Base-by-base conservation (phyloP, 2,329 filamentous ascomycete genomes). In the Neopestalotiopsis sp. region DNA sequence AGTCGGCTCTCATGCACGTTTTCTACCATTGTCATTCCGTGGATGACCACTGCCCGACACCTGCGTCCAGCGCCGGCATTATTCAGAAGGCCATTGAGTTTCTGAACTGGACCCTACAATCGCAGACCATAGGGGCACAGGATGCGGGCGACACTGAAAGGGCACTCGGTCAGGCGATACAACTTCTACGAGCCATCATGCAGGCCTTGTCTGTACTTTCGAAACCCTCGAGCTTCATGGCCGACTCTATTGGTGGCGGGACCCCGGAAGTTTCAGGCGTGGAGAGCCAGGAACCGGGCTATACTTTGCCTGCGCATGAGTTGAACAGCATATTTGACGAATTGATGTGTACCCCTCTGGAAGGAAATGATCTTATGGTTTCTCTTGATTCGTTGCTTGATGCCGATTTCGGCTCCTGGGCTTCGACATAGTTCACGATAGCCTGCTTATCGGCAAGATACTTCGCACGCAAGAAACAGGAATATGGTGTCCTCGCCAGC, bases 1-100 rank as follows among this genome's bases (percentile, higher is more conserved):
- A 60, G 17, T 67, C 24, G 24, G 65, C 52, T 5, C 20, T 67
- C 4, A 57, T 67, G 38, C 65, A 67, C 30, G 32, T 67, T 3
- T 67, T 28, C n/a, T 61, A 67, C 24, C 56, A 67, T 20, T 65
- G 63, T n/a, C 45, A 32, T 9, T 4, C 59, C 34, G 5, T 5
- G 17, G 17, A 52, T n/a, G 45, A 20, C n/a, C 45, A 52, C 17
- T 9, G 45, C 14, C 45, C 2, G 45, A 20, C 45, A 5, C 5
- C 45, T 20, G 45, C 45, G 45, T 52, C 45, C 17, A 52, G 45
- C 45, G 45, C 45, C 45, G n/a, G 9, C 4, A 24, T 52, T 9
- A 52, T 52, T 20, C 45, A 52, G 45, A 52, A 20, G n/a, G 45
- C 45, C 17, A n/a, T 52, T 52, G 45, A n/a, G 4, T 52, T 52